Evolutionary conservation across 2,329 filamentous ascomycete species (phyloP), one percentile per base, ranked within the genome.

Genomic region (Rhinocladiella mackenziei): DNA sequence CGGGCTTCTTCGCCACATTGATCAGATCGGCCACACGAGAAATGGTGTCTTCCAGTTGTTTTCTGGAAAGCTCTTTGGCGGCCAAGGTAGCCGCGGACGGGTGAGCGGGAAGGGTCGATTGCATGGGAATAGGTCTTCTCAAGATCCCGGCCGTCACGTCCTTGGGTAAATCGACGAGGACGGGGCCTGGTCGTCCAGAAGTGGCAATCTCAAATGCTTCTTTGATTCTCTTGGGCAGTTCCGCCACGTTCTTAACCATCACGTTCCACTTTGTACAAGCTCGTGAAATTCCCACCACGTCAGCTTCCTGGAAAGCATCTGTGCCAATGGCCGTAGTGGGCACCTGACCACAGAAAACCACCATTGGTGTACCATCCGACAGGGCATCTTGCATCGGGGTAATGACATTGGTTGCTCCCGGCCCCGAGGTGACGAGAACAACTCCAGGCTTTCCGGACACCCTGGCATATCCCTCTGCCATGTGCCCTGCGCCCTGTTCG

Each of bases 181-280:
- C 92, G 19, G 92, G 92, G 17, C 92, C 92, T 10, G 92, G 92
- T 36, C 92, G 81, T 49, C 92, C 92, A 59, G 84, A 92, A 30
- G 88, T 97, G 29, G 92, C 92, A 62, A 97, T 97, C 71, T 97
- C 89, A 62, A 97, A 97, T 36, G 92, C 92, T 71, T 97, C 92
- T 66, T 96, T 95, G 63, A 97, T 97, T 55, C 91, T 80, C 59
- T 86, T 81, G 38, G 92, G 92, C 43, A 98, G 76, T 69, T 98
- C 92, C 38, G 87, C 89, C 43, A 95, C 82, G 65, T 84, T 91
- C 77, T 94, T 96, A 36, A 96, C 88, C 89, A 97, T 94, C 49
- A 94, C 88, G 60, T 97, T 97, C 92, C 92, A 98, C 74, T 97
- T 97, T 57, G 89, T 96, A 76, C 89, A 96, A 14, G 89, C 83